Evolutionary conservation across 2,329 filamentous ascomycete species (phyloP), one percentile per base, ranked within the genome.

Genomic region (Coleophoma crateriformis): DNA sequence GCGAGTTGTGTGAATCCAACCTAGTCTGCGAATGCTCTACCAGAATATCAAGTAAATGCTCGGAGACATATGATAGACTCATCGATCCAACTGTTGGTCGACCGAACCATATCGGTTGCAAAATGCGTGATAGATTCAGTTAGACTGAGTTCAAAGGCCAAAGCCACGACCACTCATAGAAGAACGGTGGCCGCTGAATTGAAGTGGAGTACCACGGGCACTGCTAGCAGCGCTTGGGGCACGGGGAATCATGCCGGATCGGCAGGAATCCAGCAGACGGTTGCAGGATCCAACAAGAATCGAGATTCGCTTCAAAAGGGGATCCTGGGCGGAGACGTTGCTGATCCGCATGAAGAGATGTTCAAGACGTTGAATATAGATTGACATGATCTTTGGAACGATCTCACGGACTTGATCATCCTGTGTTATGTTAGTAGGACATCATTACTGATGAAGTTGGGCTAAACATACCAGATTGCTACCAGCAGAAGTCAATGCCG

Each of bases 341-440:
- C 68, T 74, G 53, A 81, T 71, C 48, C 71, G 72, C 57, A 76
- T 68, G 57, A 77, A 74, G 12, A 81, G 68, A 49, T 74, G 70
- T 61, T 81, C 77, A 38, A 79, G 69, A 37, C 76, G 72, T 46
- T 71, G 67, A 54, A 77, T 70, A 56, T 81, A 71, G 37, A 77
- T 73, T 41, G 67, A 66, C 71, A 82, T 79, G 56, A 82, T 79
- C 58, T 75, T 78, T 22, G 78, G 78, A 33, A 78, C 73, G 35
- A 81, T 76, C 20, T 76, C 74, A 50, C 74, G 72, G 49, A 79
- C 71, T 65, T 79, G 74, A 19, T 74, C 68, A 49, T 81, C 76
- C 77, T 81, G 60, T 38, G 53, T 34, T 43, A 40, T 51, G 61
- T 66, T 64, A 69, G 60, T 49, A 58, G 7, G 27, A 8, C 10